Percentiles rank a stretch among this genome's conserved stretches.
Conservation (phyloP, 768 basidiomycete species). For the Mycena vulgaris region DNA sequence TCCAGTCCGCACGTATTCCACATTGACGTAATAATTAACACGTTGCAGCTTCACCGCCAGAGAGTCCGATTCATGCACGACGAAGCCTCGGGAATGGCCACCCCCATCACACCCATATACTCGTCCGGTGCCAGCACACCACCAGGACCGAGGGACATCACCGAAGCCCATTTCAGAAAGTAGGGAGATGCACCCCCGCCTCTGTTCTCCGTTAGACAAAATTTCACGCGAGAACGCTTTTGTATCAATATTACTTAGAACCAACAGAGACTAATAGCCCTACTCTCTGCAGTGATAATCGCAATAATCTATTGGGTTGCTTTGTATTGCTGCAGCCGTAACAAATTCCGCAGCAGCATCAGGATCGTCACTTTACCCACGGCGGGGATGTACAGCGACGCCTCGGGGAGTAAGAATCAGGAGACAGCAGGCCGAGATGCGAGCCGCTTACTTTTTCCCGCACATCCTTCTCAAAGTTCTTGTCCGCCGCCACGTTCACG, state of each 20-base stretch:
- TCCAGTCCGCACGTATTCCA: slow-evolving; percentile 1
- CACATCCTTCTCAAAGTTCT: slow-evolving; percentile 96
- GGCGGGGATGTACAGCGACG: slow-evolving; percentile 93
- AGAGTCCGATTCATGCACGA: slow-evolving; percentile 84
- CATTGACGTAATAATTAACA: slow-evolving; percentile 13
- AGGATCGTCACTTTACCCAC: slow-evolving; percentile 99
- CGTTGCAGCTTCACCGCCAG: slow-evolving; percentile 81
- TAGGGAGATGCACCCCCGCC: not conserved
- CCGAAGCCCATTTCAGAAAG: slow-evolving; percentile 60
- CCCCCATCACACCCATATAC: slow-evolving; percentile 75
- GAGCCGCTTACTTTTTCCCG: slow-evolving; percentile 83
- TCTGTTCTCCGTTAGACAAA: not conserved
- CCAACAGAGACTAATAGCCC: slow-evolving; percentile 27
- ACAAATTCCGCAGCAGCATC: slow-evolving; percentile 96
- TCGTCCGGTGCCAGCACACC: slow-evolving; percentile 67
- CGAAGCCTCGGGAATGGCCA: slow-evolving; percentile 74
- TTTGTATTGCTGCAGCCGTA: slow-evolving; percentile 71
- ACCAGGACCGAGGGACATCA: slow-evolving; percentile 54
- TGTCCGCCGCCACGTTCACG: slow-evolving; percentile 93
- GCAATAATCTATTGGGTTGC: not conserved
- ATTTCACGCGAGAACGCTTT: slow-evolving; percentile 18
- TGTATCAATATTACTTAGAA: slow-evolving; percentile 38
- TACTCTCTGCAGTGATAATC: not conserved
- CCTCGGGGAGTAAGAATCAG: slow-evolving; percentile 61
- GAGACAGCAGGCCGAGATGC: not conserved